phyloP scores from a whole-genome alignment of 2,329 filamentous ascomycete genomes.

The Chalara sp. region DNA sequence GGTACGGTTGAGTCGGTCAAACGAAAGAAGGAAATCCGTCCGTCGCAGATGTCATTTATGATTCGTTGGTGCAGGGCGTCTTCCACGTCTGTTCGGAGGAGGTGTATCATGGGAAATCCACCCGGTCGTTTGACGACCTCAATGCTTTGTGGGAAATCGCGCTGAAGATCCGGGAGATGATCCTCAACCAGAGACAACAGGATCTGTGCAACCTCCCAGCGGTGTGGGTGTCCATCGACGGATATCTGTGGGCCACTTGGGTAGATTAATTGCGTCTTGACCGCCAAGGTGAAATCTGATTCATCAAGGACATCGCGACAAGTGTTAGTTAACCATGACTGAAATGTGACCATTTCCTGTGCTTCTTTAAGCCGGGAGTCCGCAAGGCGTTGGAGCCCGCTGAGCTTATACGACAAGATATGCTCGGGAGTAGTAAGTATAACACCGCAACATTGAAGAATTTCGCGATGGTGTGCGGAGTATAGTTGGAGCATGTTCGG shows the following conservation, averaged over 20 bases:
- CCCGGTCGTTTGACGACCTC: slow-evolving; percentile 32
- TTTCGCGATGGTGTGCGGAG: slow-evolving; percentile 29
- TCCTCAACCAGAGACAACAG: slow-evolving; percentile 25
- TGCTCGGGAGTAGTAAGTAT: slow-evolving; percentile 46
- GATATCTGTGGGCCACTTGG: slow-evolving; percentile 30
- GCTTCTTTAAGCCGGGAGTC: slow-evolving; percentile 33
- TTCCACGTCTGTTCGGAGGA: slow-evolving; percentile 36
- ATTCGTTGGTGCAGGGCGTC: slow-evolving; percentile 26
- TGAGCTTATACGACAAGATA: slow-evolving; percentile 45
- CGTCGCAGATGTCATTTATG: slow-evolving; percentile 28
- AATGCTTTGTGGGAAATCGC: slow-evolving; percentile 33
- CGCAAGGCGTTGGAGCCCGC: slow-evolving; percentile 39
- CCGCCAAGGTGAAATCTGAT: slow-evolving; percentile 33
- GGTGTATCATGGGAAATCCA: slow-evolving; percentile 40
- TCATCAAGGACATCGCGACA: slow-evolving; percentile 48
- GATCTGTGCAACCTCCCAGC: slow-evolving; percentile 30
- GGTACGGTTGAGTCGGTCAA: slow-evolving; percentile 11
- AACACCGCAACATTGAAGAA: slow-evolving; percentile 32
- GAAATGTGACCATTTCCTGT: slow-evolving; percentile 34
- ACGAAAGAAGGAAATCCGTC: slow-evolving; percentile 21
- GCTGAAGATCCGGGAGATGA: slow-evolving; percentile 28
- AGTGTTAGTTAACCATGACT: slow-evolving; percentile 35
- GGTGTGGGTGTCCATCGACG: slow-evolving; percentile 32
- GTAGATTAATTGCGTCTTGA: slow-evolving; percentile 35
- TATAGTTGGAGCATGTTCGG: slow-evolving; percentile 27